phyloP scores from a whole-genome alignment of 139 green algal genomes.

The Eudorina sp. region DNA sequence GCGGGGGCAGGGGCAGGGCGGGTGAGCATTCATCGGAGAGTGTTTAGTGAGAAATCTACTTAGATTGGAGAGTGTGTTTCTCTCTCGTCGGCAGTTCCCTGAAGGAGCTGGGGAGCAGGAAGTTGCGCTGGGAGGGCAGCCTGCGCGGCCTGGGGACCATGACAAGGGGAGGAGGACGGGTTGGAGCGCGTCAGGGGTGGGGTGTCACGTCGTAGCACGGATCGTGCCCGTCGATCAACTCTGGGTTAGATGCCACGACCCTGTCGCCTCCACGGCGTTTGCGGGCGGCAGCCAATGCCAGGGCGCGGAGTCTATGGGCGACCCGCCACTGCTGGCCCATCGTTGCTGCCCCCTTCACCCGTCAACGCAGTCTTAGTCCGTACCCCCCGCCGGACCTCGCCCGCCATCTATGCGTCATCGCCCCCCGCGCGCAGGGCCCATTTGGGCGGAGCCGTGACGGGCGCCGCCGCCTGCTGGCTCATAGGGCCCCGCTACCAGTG shows the following conservation, averaged over 20 bases:
- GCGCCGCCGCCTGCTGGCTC: conserved; percentile 5
- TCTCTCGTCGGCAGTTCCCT: neutral
- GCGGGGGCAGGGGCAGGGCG: neutral
- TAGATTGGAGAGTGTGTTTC: neutral
- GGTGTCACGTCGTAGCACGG: too few species aligned
- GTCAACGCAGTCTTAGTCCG: neutral
- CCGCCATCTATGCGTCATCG: neutral
- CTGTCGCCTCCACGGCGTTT: neutral
- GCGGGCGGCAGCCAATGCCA: too few species aligned
- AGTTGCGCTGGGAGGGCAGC: neutral
- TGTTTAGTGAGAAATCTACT: neutral
- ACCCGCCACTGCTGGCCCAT: too few species aligned
- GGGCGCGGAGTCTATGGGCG: too few species aligned
- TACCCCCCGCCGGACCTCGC: neutral
- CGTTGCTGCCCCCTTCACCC: neutral
- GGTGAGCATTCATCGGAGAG: too few species aligned
- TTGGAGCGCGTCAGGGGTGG: too few species aligned
- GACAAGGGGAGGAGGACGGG: too few species aligned
- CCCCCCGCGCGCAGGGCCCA: conserved; percentile 5
- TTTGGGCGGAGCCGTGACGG: conserved; percentile 21
- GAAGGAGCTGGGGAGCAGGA: neutral
- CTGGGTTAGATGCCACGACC: neutral
- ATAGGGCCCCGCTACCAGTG: conserved; percentile 36
- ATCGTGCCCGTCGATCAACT: too few species aligned
- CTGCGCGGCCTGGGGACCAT: neutral